Conservation (phyloP, 1,284 basidiomycete genomes). For the Cronartium ribicola region DNA sequence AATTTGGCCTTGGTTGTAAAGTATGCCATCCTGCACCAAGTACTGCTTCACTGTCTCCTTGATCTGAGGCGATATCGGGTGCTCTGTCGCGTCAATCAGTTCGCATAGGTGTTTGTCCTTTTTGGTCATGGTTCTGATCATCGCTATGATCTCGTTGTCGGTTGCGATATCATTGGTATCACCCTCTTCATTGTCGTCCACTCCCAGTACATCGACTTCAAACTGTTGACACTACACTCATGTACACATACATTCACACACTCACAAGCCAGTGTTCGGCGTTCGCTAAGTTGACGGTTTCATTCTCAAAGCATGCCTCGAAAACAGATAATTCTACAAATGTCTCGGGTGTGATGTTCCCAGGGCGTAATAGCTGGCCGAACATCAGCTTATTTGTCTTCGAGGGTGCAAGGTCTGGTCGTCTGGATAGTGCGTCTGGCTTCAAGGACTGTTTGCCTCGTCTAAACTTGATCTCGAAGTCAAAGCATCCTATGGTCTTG, state of each 20-base stretch:
- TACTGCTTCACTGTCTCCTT: no score
- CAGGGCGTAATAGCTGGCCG: not conserved
- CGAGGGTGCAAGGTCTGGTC: not conserved
- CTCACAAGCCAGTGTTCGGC: no score
- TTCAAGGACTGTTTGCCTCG: not conserved
- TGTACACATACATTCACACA: no score
- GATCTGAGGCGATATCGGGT: no score
- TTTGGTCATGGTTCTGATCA: no score
- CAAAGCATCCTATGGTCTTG: not conserved
- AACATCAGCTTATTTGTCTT: not conserved
- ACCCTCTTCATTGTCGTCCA: no score
- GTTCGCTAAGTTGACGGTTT: not conserved
- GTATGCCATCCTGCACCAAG: not conserved
- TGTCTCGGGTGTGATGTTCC: not conserved
- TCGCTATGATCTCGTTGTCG: not conserved
- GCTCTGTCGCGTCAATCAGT: no score
- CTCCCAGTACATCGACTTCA: no score
- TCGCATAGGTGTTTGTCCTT: no score
- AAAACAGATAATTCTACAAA: not conserved
- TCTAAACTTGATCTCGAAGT: slow-evolving; percentile 7
- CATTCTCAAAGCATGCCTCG: not conserved
- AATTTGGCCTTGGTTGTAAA: not conserved
- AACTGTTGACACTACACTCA: no score
- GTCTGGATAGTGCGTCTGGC: not conserved
- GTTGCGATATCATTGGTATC: no score